Evolutionary conservation across 805 yeast genomes (phyloP).

Genomic region (Nakazawaea laoshanensis): DNA sequence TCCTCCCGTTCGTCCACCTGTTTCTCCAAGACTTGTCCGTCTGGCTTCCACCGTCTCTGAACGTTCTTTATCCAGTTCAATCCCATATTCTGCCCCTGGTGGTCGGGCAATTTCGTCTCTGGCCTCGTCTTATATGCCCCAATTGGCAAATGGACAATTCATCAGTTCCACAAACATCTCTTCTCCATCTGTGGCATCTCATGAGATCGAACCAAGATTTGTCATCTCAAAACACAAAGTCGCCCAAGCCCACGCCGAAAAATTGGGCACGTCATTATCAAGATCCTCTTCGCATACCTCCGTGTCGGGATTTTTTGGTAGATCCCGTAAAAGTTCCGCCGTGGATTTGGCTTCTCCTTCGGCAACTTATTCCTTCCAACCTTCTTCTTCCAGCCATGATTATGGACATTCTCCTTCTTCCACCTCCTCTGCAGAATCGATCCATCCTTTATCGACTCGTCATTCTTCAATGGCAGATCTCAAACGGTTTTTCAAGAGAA

Average conservation of each 20-base stretch:
- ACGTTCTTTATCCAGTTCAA: conserved; percentile 45
- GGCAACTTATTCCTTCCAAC: conserved; percentile 9
- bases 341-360: conserved; percentile 8
- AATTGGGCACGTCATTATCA: conserved; percentile 18
- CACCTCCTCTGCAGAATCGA: conserved; percentile 23
- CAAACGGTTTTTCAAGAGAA: conserved; percentile 60
- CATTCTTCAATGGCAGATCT: conserved; percentile 77
- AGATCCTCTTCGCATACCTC: conserved; percentile 36
- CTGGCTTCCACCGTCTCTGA: conserved; percentile 13
- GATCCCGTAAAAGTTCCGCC: conserved; percentile 31
- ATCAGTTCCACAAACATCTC: conserved; percentile 58
- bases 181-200: conserved; percentile 55
- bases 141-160: conserved; percentile 47
- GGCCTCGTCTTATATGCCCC: conserved; percentile 30
- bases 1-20: conserved; percentile 10
- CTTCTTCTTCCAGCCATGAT: conserved; percentile 4
- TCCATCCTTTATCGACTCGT: conserved; percentile 37
- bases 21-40: conserved; percentile 11
- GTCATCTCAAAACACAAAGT: conserved; percentile 74
- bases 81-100: conserved; percentile 70
- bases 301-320: conserved; percentile 40
- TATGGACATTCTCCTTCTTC: conserved; percentile 18
- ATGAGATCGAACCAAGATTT: conserved; percentile 76
- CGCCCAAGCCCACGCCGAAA: conserved; percentile 39
- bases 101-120: conserved; percentile 29